Conservation (phyloP, 768 basidiomycete genomes). For the Pseudohyphozyma bogoriensis region DNA sequence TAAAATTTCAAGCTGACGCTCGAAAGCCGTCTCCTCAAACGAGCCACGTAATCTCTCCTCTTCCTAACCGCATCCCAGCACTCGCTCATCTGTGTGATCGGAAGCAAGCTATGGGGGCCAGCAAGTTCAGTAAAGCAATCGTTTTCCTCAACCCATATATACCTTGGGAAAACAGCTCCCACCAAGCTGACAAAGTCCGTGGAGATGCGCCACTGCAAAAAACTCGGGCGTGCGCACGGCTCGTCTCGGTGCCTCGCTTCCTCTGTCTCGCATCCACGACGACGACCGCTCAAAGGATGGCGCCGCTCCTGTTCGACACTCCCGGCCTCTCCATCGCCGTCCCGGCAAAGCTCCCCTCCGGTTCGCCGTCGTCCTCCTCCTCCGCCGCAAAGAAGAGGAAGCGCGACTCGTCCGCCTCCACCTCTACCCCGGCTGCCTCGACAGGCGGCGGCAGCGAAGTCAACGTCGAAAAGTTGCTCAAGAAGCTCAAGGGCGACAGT, state of each 20-base stretch:
- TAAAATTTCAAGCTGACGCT: too few species aligned
- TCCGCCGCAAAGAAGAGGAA: slow-evolving; percentile 14
- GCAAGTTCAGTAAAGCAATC: too few species aligned
- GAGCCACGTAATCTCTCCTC: too few species aligned
- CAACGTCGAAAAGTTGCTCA: slow-evolving; percentile 56
- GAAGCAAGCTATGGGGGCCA: too few species aligned
- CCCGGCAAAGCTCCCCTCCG: not conserved
- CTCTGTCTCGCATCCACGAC: too few species aligned
- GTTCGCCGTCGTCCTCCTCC: slow-evolving; percentile 1
- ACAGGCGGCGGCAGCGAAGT: slow-evolving; percentile 41
- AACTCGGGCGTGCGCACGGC: too few species aligned
- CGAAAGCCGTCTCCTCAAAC: too few species aligned
- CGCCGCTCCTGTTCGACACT: slow-evolving; percentile 28
- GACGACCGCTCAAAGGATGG: too few species aligned
- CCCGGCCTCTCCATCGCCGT: slow-evolving; percentile 15
- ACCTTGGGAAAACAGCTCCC: not conserved
- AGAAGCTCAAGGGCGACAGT: slow-evolving; percentile 18
- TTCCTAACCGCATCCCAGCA: too few species aligned
- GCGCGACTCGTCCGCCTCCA: not conserved
- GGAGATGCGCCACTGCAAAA: not conserved
- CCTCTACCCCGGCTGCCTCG: not conserved
- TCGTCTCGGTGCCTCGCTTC: too few species aligned
- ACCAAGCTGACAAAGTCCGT: not conserved
- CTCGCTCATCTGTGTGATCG: too few species aligned
- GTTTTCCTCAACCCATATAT: not conserved